A percentile compares a stretch with the other conserved stretches of the same genome.
Conservation (phyloP, 1,284 basidiomycete species). For the Tilletia setariae region DNA sequence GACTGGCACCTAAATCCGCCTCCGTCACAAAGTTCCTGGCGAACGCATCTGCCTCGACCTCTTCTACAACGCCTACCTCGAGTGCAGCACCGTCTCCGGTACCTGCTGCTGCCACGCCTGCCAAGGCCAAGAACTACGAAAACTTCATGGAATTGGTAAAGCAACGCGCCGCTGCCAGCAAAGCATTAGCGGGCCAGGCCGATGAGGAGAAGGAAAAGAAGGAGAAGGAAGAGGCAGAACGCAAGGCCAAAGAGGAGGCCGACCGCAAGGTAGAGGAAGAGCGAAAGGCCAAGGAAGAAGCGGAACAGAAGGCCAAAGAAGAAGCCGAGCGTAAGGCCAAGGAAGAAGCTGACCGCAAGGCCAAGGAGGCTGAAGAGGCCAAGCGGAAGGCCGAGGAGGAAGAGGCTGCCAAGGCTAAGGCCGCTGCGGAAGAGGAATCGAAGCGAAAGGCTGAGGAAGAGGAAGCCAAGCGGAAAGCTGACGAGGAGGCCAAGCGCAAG, state of each 20-base stretch:
- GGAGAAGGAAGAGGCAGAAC: constrained; percentile 22
- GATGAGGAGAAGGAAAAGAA: constrained; percentile 24
- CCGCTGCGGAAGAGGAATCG: constrained; percentile 17
- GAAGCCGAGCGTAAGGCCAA: constrained; percentile 24
- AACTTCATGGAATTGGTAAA: constrained; percentile 16
- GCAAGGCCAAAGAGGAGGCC: constrained; percentile 22
- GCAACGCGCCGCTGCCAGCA: not conserved
- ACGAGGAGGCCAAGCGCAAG: constrained; percentile 23
- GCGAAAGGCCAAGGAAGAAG: constrained; percentile 20
- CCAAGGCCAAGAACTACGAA: constrained; percentile 20
- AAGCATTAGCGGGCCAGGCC: constrained; percentile 14
- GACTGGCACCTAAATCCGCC: constrained; percentile 28
- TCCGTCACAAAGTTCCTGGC: constrained; percentile 11
- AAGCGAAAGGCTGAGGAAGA: constrained; percentile 21
- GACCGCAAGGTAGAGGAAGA: constrained; percentile 22
- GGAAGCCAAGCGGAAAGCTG: constrained; percentile 19
- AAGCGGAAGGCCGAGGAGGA: constrained; percentile 14
- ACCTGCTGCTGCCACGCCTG: constrained; percentile 20
- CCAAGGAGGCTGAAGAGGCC: constrained; percentile 18
- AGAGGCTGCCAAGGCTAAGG: constrained; percentile 19
- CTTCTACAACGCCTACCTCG: constrained; percentile 1
- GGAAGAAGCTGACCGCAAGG: constrained; percentile 27
- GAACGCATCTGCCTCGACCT: not conserved
- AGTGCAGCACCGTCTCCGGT: constrained; percentile 20
- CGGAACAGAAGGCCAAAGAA: constrained; percentile 30